Percentiles rank a stretch among this genome's conserved stretches.
Conservation (phyloP, 2,329 filamentous ascomycete species). For the Aureobasidium namibiae region DNA sequence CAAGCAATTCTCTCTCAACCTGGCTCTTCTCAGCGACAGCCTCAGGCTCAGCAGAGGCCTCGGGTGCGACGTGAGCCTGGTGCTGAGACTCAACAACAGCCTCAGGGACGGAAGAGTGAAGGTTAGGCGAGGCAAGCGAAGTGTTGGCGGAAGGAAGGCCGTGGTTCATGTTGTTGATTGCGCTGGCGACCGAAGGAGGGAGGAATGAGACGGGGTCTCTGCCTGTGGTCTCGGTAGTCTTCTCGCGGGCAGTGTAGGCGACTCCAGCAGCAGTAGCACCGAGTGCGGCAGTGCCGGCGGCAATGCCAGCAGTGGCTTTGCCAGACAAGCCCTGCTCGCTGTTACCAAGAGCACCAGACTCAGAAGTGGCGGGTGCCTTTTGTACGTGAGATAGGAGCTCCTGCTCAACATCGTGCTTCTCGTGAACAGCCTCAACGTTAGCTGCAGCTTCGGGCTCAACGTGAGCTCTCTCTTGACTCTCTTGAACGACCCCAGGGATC, state of each 20-base stretch:
- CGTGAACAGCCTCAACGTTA: conserved; percentile 44
- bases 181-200: conserved; percentile 33
- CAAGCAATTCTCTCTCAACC: conserved; percentile 63
- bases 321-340: conserved; percentile 15
- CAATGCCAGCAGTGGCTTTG: conserved; percentile 37
- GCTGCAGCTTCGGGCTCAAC: conserved; percentile 59
- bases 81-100: conserved; percentile 65
- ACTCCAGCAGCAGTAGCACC: conserved; percentile 30
- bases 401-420: conserved; percentile 50
- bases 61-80: conserved; percentile 51
- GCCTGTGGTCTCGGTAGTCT: conserved; percentile 30
- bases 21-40: conserved; percentile 64
- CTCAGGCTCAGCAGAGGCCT: conserved; percentile 56
- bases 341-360: conserved; percentile 30
- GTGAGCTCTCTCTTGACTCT: conserved; percentile 60
- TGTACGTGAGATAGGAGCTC: conserved; percentile 58
- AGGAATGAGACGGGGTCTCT: conserved; percentile 34
- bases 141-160: conserved; percentile 14
- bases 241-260: conserved; percentile 26
- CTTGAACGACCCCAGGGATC: conserved; percentile 30
- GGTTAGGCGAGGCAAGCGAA: conserved; percentile 22
- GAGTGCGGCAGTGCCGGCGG: conserved; percentile 36
- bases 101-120: conserved; percentile 42
- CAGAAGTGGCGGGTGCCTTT: conserved; percentile 21
- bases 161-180: conserved; percentile 33